phyloP scores from a whole-genome alignment of 1,284 basidiomycete genomes.

The Earliella scabrosa region DNA sequence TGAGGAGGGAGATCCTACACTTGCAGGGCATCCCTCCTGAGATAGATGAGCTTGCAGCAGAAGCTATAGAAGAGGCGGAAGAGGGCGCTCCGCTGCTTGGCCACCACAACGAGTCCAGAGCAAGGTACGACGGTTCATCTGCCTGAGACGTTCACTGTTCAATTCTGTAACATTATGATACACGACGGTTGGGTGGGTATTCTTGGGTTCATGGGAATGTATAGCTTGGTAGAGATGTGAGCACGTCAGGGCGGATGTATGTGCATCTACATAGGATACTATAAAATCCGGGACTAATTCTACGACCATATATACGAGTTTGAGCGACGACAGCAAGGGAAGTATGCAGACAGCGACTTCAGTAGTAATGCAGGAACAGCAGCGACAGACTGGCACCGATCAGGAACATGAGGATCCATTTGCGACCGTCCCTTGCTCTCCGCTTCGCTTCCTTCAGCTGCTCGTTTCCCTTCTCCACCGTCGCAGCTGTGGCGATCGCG shows the following conservation, averaged over 20 bases:
- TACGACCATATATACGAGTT: constrained; percentile 9
- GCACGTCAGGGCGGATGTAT: constrained; percentile 7
- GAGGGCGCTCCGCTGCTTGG: constrained; percentile 66
- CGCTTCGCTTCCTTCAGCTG: constrained; percentile 85
- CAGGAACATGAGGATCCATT: constrained; percentile 86
- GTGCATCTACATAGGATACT: constrained; percentile 16
- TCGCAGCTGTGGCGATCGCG: constrained; percentile 81
- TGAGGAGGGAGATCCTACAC: constrained; percentile 63
- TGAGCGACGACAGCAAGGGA: not conserved
- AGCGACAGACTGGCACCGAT: constrained; percentile 85
- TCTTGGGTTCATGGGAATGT: constrained; percentile 17
- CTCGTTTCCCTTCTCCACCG: constrained; percentile 85
- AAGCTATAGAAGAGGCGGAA: constrained; percentile 64
- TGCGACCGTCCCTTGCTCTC: constrained; percentile 80
- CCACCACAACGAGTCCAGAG: constrained; percentile 32
- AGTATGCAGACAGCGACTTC: constrained; percentile 13
- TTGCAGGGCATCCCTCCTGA: constrained; percentile 54
- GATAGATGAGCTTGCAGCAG: constrained; percentile 59
- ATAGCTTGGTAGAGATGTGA: constrained; percentile 20
- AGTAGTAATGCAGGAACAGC: constrained; percentile 88
- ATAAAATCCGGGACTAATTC: constrained; percentile 10
- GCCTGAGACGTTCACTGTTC: constrained; percentile 13
- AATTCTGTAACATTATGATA: constrained; percentile 21
- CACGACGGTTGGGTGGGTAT: constrained; percentile 16
- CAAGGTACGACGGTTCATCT: constrained; percentile 21